Evolutionary conservation across 2,329 filamentous ascomycete genomes (phyloP), one percentile per base, ranked within the genome.

Genomic region (Colletotrichum cereale): DNA sequence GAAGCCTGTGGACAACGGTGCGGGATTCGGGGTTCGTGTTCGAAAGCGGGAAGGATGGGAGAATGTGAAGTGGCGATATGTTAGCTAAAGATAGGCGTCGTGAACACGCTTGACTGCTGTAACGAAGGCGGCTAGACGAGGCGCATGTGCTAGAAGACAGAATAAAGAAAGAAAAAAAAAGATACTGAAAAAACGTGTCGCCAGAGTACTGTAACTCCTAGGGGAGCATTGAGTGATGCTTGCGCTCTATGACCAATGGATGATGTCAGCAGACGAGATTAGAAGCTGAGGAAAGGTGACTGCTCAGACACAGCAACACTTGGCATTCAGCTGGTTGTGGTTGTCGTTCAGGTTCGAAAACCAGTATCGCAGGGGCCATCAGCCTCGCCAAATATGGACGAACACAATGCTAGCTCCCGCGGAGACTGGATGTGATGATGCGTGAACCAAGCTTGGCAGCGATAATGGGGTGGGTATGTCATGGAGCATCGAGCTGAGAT

Each of bases 1-100:
- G 7, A 71, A 67, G 42, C 67, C 71, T 2, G 50, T 62, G 4
- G 36, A 65, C 0, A 50, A 66, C 4, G 71, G 71, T 14, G 64
- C 67, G 50, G 63, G 63, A 0, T 71, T 65, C 29, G 73, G 62
- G 29, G 60, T 53, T 21, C 48, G 62, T 2, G 36, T 73, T 31
- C 62, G 47, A 11, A 70, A 44, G 5, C 64, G 67, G 38, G 21
- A 66, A n/a, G 71, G 71, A 7, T 74, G 71, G 73, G 63, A 73
- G 8, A 53, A 24, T 0, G 55, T 63, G 18, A 67, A 60, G 36
- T 73, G 71, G 71, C 52, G 26, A 24, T 72, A 63, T 34, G 69
- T 52, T 24, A 69, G 65, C 47, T 61, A 31, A 72, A 10, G 31
- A 12, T 24, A 58, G n/a, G 18, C 36, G 11, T 10, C 3, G 31